phyloP scores from a whole-genome alignment of 805 yeast species.

The Candida tibetensis region DNA sequence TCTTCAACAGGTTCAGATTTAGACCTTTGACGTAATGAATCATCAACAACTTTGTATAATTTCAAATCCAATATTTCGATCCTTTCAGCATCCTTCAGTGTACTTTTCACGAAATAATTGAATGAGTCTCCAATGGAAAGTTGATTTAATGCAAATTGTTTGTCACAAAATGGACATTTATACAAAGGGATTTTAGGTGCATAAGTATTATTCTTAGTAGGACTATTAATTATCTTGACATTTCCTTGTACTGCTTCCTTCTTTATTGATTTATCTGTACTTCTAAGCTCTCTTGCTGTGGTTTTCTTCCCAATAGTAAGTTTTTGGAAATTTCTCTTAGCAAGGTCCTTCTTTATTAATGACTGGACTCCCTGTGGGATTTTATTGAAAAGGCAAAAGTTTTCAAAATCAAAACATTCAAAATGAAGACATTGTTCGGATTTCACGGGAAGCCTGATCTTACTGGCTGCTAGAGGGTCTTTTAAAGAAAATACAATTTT shows the following conservation, averaged over 20 bases:
- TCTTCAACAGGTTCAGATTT: slow-evolving; percentile 9
- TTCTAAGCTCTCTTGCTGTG: background rate
- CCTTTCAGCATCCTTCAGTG: slow-evolving; percentile 31
- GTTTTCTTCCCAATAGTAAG: slow-evolving; percentile 7
- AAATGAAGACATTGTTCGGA: slow-evolving; percentile 37
- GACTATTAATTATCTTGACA: slow-evolving; percentile 4
- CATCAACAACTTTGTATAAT: slow-evolving; percentile 33
- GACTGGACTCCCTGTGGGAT: slow-evolving; percentile 28
- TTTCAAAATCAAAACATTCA: slow-evolving; percentile 44
- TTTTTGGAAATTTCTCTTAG: slow-evolving; percentile 11
- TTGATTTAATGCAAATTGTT: slow-evolving; percentile 30
- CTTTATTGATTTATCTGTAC: background rate
- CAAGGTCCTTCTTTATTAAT: slow-evolving; percentile 25
- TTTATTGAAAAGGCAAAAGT: slow-evolving; percentile 38
- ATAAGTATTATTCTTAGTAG: background rate
- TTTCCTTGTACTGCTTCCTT: background rate
- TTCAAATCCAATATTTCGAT: slow-evolving; percentile 36
- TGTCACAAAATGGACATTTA: slow-evolving; percentile 42
- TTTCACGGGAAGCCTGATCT: slow-evolving; percentile 39
- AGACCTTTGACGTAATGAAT: slow-evolving; percentile 9
- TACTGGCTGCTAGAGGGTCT: slow-evolving; percentile 41
- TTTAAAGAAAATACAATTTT: slow-evolving; percentile 35
- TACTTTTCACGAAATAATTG: slow-evolving; percentile 40
- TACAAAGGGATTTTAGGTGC: slow-evolving; percentile 22
- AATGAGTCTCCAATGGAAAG: slow-evolving; percentile 37